phyloP scores from a whole-genome alignment of 805 yeast species.

The Myxozyma mucilagina region DNA sequence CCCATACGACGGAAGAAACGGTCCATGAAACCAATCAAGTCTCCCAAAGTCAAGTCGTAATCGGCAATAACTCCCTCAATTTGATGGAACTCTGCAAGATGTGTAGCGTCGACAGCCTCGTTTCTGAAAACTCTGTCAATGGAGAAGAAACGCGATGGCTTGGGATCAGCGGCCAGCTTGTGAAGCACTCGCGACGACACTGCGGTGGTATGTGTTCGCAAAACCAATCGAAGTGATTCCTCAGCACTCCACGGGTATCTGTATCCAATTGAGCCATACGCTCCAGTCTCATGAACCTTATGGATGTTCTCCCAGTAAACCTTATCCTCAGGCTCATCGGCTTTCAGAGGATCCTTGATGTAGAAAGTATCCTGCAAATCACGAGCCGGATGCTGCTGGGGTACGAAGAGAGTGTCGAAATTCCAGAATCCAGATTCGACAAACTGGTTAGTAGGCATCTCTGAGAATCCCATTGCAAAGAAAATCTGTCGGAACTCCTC shows the following conservation, averaged over 20 bases:
- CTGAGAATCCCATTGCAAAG: constrained; percentile 97
- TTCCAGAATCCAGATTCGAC: constrained; percentile 99
- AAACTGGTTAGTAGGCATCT: constrained; percentile 98
- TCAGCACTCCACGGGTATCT: constrained; percentile 95
- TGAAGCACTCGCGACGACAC: constrained; percentile 87
- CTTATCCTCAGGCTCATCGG: constrained; percentile 80
- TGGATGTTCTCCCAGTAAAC: constrained; percentile 75
- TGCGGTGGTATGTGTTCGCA: constrained; percentile 98
- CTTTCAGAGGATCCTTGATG: constrained; percentile 84
- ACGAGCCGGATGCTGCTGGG: constrained; percentile 99
- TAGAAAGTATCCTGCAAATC: constrained; percentile 98
- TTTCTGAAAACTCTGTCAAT: constrained; percentile 99
- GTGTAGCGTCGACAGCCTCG: constrained; percentile 99
- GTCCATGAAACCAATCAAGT: constrained; percentile 97
- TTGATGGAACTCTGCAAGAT: constrained; percentile 98
- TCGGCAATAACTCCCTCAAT: constrained; percentile 99
- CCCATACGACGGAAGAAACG: constrained; percentile 97
- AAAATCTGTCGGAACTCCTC: constrained; percentile 98
- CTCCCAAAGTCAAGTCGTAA: constrained; percentile 90
- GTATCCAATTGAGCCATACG: constrained; percentile 94
- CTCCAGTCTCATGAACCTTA: constrained; percentile 84
- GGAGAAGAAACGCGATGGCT: constrained; percentile 87
- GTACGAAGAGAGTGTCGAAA: constrained; percentile 93
- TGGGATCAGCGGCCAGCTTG: constrained; percentile 60
- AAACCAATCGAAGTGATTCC: constrained; percentile 86